Conservation (phyloP, 1,284 basidiomycete species). For the Rhodotorula sp. region DNA sequence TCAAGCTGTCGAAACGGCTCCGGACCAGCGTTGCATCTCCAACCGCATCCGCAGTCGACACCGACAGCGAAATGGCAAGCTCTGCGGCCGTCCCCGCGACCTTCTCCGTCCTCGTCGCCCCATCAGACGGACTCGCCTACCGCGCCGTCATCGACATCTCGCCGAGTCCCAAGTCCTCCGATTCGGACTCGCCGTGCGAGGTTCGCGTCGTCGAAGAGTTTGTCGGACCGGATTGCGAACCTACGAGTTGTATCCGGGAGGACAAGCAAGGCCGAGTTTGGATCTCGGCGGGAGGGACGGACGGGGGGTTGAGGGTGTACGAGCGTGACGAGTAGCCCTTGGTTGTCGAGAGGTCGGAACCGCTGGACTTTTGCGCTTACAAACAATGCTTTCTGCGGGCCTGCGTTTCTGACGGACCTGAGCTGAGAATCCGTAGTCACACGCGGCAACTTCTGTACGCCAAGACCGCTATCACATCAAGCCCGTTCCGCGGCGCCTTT, state of each 20-base stretch:
- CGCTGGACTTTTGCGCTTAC: no score
- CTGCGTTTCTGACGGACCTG: no score
- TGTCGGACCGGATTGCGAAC: slow-evolving; percentile 39
- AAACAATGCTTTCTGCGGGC: no score
- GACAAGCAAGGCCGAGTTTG: slow-evolving; percentile 23
- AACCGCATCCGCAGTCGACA: neutral
- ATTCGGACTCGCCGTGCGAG: neutral
- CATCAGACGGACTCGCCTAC: slow-evolving; percentile 40
- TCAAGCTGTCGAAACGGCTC: neutral
- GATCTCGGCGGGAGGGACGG: slow-evolving; percentile 20
- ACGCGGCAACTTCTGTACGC: no score
- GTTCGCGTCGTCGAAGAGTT: slow-evolving; percentile 32
- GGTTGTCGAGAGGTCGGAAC: no score
- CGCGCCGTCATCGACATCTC: neutral
- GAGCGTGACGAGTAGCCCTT: neutral
- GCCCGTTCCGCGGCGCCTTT: no score
- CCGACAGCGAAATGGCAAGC: neutral
- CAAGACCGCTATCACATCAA: no score
- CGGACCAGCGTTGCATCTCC: neutral
- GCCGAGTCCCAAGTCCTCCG: neutral
- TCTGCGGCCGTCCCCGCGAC: neutral
- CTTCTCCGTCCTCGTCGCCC: slow-evolving; percentile 25
- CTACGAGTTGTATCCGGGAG: slow-evolving; percentile 21
- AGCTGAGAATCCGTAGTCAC: no score
- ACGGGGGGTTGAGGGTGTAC: slow-evolving; percentile 35